Conservation (phyloP, 106 monocot genomes). For the Triglochin maritima region DNA sequence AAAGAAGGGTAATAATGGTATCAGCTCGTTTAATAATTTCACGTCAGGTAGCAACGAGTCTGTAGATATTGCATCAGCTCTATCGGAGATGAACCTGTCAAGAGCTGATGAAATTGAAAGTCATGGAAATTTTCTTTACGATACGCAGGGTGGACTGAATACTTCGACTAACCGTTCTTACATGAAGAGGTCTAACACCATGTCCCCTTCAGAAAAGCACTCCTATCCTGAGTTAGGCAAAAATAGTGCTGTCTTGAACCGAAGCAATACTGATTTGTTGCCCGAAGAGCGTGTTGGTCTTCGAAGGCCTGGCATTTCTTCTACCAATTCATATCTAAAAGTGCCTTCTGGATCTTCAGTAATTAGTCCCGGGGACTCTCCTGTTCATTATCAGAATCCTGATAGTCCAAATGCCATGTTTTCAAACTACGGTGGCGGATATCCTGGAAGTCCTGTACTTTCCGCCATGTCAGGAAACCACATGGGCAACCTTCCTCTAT, state of each 20-base stretch:
- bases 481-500: conserved; percentile 31
- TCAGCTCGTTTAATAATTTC: conserved; percentile 24
- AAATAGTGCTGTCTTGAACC: conserved; percentile 6
- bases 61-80: conserved; percentile 47
- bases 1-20: conserved; percentile 33
- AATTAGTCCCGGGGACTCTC: conserved; percentile 32
- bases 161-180: conserved; percentile 10
- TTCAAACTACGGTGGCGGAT: conserved; percentile 29
- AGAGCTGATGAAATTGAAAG: conserved; percentile 28
- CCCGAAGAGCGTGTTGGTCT: conserved; percentile 14
- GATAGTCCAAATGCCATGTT: conserved; percentile 28
- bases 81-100: conserved; percentile 61
- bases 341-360: conserved; percentile 21
- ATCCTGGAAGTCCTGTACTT: conserved; percentile 21
- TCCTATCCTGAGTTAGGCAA: conserved; percentile 22
- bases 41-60: conserved; percentile 26
- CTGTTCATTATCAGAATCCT: conserved; percentile 32
- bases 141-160: conserved; percentile 24
- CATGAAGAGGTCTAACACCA: conserved; percentile 22
- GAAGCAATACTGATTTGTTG: conserved; percentile 14
- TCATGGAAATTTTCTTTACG: conserved; percentile 34
- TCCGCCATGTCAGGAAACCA: conserved; percentile 37
- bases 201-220: conserved; percentile 11
- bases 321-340: conserved; percentile 41
- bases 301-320: conserved; percentile 14